phyloP scores from a whole-genome alignment of 2,329 filamentous ascomycete species.

The Scedosporium dehoogii region DNA sequence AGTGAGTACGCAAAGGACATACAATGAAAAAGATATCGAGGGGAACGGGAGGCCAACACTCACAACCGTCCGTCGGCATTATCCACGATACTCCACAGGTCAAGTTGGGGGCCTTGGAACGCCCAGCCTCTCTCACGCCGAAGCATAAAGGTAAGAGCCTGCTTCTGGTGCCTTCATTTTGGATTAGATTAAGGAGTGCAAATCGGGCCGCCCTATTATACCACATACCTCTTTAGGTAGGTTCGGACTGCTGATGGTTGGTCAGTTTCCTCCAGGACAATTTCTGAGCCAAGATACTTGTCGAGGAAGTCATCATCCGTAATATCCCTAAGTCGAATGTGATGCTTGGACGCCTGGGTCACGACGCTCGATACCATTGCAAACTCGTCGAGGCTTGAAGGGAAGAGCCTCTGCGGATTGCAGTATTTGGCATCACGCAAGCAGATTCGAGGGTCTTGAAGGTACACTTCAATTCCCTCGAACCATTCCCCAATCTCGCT shows the following conservation, averaged over 20 bases:
- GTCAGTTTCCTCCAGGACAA: constrained; percentile 17
- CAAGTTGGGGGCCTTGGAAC: constrained; percentile 14
- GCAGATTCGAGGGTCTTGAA: constrained; percentile 23
- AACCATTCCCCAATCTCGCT: constrained; percentile 21
- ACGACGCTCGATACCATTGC: constrained; percentile 1
- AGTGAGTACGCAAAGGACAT: no score
- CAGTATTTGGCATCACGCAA: constrained; percentile 19
- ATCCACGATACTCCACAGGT: constrained; percentile 23
- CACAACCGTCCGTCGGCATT: constrained; percentile 13
- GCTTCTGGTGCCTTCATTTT: constrained; percentile 27
- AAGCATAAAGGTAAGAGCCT: constrained; percentile 32
- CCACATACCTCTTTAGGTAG: constrained; percentile 6
- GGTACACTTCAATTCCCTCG: constrained; percentile 19
- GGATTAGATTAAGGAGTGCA: not conserved
- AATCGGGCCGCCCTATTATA: constrained; percentile 11
- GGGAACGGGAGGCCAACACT: constrained; percentile 2
- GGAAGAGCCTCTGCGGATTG: constrained; percentile 25
- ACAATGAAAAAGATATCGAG: not conserved
- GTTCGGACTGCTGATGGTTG: constrained; percentile 18
- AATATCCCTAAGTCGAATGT: constrained; percentile 6
- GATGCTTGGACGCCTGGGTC: not conserved
- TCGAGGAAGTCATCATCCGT: constrained; percentile 15
- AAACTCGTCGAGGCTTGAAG: not conserved
- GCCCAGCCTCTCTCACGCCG: constrained; percentile 26
- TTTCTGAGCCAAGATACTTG: constrained; percentile 13